phyloP scores from a whole-genome alignment of 169 alveolate genomes.

The Nephromyces sp. region DNA sequence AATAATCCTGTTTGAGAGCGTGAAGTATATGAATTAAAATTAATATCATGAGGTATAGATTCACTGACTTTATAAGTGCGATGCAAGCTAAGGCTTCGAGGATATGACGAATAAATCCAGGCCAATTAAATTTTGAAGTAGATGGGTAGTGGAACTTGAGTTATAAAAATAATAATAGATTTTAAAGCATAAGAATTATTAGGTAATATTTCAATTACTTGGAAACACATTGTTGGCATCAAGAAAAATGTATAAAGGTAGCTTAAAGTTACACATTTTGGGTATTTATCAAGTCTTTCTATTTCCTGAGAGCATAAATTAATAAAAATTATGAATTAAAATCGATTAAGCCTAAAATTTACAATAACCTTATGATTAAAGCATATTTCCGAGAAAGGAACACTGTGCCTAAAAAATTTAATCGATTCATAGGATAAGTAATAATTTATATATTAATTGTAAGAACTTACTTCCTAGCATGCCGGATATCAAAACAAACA shows the following conservation, averaged over 20 bases:
- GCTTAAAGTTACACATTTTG: constrained; percentile 60
- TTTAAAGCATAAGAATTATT: no score
- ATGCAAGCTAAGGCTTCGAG: constrained; percentile 15
- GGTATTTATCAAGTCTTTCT: constrained; percentile 64
- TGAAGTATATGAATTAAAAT: neutral
- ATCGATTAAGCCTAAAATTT: constrained; percentile 4
- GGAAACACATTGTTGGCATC: constrained; percentile 85
- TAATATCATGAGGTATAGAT: neutral
- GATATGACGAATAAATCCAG: neutral
- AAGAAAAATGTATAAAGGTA: constrained; percentile 63
- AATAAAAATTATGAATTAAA: constrained; percentile 13
- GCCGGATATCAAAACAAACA: constrained; percentile 75
- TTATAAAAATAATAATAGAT: no score
- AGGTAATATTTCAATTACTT: constrained; percentile 25
- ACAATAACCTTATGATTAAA: constrained; percentile 19
- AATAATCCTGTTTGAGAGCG: constrained; percentile 46
- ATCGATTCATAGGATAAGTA: neutral
- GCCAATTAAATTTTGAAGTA: constrained; percentile 8
- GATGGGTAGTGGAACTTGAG: constrained; percentile 25
- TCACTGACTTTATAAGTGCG: neutral
- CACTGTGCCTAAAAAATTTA: constrained; percentile 12
- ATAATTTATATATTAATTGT: neutral
- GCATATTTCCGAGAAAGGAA: constrained; percentile 37
- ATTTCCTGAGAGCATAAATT: constrained; percentile 48
- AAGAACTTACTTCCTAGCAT: constrained; percentile 26